Evolutionary conservation across 805 yeast species (phyloP), one percentile per base, ranked within the genome.

Genomic region (Ogataea nonfermentans): DNA sequence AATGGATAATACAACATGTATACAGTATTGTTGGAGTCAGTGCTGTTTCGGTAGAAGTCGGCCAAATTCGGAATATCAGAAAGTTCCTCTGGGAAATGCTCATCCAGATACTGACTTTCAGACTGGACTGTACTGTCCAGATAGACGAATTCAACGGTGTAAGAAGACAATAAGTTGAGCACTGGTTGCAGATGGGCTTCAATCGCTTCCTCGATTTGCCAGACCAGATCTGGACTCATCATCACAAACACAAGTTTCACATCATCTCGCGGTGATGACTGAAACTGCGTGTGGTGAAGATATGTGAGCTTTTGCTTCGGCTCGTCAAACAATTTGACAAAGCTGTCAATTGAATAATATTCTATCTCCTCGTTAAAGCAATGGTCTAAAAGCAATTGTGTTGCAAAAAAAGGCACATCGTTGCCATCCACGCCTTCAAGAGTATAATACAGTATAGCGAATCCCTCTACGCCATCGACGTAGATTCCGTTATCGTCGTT

Each of bases 361-460:
- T 41, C 25, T 6, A 63, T 25, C 29, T 63, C 68, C 2, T 49
- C 59, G 4, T 35, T 41, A 48, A 46, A 63, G 27, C 62, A 49
- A 33, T 59, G 56, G 36, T 61, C 62, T 4, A 60, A 24, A 4
- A 63, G 19, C 12, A 62, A 46, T 48, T 76, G 81, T 2, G 76
- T 62, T 3, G 71, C 47, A 36, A 62, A 71, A 48, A 62, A 76
- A 3, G 81, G 81, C 34, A 76, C 52, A 46, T 76, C 81, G 45
- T 76, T 76, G 3, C 66, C 43, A 42, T 70, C 70, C 2, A 75
- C 54, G 1, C 73, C 40, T 1, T 57, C 53, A 24, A 66, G 40
- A 10, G 62, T 55, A 43, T 68, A 73, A 32, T 55, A 56, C 15
- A 72, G 34, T 13, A 53, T 60, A 3, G 56, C 57, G 37, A 29